Evolutionary conservation across 768 basidiomycete genomes (phyloP), one percentile per base, ranked within the genome.

Genomic region (Russula virescens): DNA sequence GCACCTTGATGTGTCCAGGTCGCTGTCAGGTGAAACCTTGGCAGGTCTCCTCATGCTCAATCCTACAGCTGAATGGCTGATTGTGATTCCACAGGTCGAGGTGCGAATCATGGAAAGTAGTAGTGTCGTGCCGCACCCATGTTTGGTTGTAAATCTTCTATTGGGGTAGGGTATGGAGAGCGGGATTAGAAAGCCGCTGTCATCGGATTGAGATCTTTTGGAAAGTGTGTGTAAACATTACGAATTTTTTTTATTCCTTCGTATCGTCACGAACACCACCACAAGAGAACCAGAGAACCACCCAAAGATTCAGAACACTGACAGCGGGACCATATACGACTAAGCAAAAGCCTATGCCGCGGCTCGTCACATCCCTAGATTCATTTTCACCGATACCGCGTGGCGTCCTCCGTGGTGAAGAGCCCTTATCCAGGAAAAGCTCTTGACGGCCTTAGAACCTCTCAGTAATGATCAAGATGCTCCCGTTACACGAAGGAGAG

Each of bases 61-160:
- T 55, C 49, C 18, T 57, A 51, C n/a, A 58, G 49, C 31, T 62
- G 52, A 62, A 13, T 26, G 60, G 13, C 62, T 66, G 62, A 2
- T 35, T 26, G 34, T 48, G 14, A 16, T 43, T 13, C 8, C 3
- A 43, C 18, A 66, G 66, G n/a, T 19, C 35, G 28, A 52, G 25
- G 71, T 43, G 47, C 67, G 70, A 25, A 77, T 71, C 18, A 42
- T 23, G 0, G 69, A 48, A 8, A 56, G 68, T n/a, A n/a, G n/a
- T n/a, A n/a, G n/a, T 0, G 77, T 75, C 58, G 77, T 77, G 45
- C 50, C 75, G 75, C 6, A 71, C 61, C 63, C 78, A 76, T 63
- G 78, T 78, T 21, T 75, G 76, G 55, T 79, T 38, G 78, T 1
- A 64, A 62, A 63, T 78, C 77, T 62, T 79, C 78, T 70, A 71